These are phyloP conservation scores for Lodderomyces margitis DNA, from an alignment of 1,139 yeast genomes.

Conservation along the genomic window DNA sequence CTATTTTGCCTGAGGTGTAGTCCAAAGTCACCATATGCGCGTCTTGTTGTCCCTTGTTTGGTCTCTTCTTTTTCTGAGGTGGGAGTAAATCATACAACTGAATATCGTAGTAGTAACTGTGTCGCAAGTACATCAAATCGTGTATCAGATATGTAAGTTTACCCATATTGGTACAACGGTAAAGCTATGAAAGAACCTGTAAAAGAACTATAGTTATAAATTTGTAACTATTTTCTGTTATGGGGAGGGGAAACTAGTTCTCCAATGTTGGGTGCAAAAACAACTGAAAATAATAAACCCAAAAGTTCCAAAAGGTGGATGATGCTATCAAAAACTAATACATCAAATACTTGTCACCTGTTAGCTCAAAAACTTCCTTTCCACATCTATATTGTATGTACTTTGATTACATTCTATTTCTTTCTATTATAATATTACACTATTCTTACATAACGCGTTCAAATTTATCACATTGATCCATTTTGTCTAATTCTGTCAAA, in stretches of 20 bases:
- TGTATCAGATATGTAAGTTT: slow-evolving; percentile 9
- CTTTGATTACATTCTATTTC: too few species aligned
- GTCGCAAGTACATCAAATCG: slow-evolving; percentile 9
- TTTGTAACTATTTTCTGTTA: background rate
- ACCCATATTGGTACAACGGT: too few species aligned
- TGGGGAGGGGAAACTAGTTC: background rate
- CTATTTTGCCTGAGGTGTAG: slow-evolving; percentile 1
- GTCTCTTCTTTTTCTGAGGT: slow-evolving; percentile 1
- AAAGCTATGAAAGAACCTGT: too few species aligned
- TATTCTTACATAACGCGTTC: background rate
- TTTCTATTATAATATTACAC: background rate
- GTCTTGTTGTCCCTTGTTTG: background rate
- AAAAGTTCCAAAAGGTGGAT: too few species aligned
- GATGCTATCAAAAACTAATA: too few species aligned
- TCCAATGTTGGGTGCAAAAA: background rate
- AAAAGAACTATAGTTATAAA: too few species aligned
- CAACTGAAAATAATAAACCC: background rate
- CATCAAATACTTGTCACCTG: too few species aligned
- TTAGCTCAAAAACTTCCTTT: too few species aligned
- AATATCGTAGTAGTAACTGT: slow-evolving; percentile 7
- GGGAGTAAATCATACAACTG: slow-evolving; percentile 8
- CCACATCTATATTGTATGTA: too few species aligned
- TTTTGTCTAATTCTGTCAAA: slow-evolving; percentile 12
- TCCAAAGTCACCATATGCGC: background rate
- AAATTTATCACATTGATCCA: too few species aligned